Percentiles rank a stretch among this genome's conserved stretches.
Evolutionary conservation across 1,284 basidiomycete species (phyloP).

Genomic region (Marasmius tenuissimus): DNA sequence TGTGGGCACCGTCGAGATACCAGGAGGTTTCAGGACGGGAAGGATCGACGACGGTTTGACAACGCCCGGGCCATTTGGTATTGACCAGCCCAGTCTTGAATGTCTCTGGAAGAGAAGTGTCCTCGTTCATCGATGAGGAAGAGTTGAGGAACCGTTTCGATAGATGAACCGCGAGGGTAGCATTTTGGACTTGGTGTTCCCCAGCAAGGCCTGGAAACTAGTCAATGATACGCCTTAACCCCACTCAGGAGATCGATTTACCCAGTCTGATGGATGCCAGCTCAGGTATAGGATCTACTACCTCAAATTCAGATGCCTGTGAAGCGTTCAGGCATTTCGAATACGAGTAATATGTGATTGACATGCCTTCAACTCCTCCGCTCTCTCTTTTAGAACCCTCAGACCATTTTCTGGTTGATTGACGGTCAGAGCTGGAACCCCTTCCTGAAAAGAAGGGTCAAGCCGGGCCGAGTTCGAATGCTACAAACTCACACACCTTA

Average conservation of each 20-base stretch:
- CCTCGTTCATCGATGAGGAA: constrained; percentile 26
- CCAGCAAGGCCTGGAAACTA: constrained; percentile 74
- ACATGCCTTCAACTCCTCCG: constrained; percentile 62
- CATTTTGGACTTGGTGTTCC: constrained; percentile 89
- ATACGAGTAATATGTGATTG: neutral
- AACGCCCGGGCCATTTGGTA: constrained; percentile 95
- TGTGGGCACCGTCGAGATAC: constrained; percentile 97
- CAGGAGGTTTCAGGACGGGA: constrained; percentile 57
- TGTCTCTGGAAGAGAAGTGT: constrained; percentile 43
- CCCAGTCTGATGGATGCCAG: constrained; percentile 66
- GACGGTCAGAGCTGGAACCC: constrained; percentile 85
- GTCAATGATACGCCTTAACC: neutral
- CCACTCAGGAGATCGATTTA: constrained; percentile 20
- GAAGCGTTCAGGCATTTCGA: neutral
- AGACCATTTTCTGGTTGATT: constrained; percentile 73
- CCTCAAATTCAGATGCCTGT: constrained; percentile 67
- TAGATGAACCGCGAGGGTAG: constrained; percentile 82
- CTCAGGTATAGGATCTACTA: constrained; percentile 48
- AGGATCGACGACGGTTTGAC: constrained; percentile 79
- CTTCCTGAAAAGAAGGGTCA: constrained; percentile 45
- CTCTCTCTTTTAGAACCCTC: constrained; percentile 65
- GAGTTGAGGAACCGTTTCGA: constrained; percentile 67
- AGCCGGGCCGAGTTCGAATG: constrained; percentile 5
- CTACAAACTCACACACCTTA: constrained; percentile 54
- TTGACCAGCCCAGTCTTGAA: constrained; percentile 67